Evolutionary conservation across 495 filamentous ascomycete genomes (phyloP).

Genomic region (Penicillium silybi): DNA sequence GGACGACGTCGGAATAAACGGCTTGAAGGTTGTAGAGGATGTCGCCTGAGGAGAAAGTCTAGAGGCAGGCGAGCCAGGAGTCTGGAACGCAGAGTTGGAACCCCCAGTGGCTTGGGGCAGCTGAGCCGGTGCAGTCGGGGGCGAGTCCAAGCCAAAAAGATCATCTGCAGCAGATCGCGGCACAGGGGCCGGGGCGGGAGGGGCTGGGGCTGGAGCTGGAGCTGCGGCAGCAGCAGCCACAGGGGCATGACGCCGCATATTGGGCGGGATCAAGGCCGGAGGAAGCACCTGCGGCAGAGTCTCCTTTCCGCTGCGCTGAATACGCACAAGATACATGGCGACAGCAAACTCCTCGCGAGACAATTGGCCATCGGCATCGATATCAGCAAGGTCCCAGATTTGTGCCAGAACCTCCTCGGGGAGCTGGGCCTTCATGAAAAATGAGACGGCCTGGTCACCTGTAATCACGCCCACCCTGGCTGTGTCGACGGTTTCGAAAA

Average conservation of each 20-base stretch:
- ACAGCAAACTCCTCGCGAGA: conserved; percentile 91
- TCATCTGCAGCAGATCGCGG: conserved; percentile 80
- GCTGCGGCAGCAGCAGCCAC: conserved; percentile 41
- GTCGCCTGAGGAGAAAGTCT: conserved; percentile 33
- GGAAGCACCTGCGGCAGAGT: conserved; percentile 71
- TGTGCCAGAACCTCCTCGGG: conserved; percentile 88
- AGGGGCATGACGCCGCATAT: conserved; percentile 65
- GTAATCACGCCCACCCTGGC: conserved; percentile 75
- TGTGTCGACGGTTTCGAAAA: conserved; percentile 80
- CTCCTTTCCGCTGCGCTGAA: conserved; percentile 72
- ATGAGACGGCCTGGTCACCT: conserved; percentile 91
- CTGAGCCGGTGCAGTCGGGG: conserved; percentile 52
- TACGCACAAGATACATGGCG: conserved; percentile 93
- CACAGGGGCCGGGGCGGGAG: conserved; percentile 41
- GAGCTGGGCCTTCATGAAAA: conserved; percentile 87
- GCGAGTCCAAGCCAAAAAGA: conserved; percentile 79
- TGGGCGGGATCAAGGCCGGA: conserved; percentile 79
- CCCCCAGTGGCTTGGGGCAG: conserved; percentile 68
- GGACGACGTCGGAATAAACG: conserved; percentile 84
- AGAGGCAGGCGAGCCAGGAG: conserved; percentile 36
- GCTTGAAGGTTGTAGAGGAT: conserved; percentile 64
- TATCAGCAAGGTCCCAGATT: conserved; percentile 97
- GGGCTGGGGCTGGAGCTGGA: conserved; percentile 36
- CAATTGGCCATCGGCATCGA: conserved; percentile 81
- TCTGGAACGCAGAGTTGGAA: conserved; percentile 46